Percentiles rank a stretch among this genome's conserved stretches.
These are phyloP conservation scores for Lindgomyces ingoldianus DNA, from an alignment of 495 filamentous ascomycete genomes.

Conservation along the genomic window DNA sequence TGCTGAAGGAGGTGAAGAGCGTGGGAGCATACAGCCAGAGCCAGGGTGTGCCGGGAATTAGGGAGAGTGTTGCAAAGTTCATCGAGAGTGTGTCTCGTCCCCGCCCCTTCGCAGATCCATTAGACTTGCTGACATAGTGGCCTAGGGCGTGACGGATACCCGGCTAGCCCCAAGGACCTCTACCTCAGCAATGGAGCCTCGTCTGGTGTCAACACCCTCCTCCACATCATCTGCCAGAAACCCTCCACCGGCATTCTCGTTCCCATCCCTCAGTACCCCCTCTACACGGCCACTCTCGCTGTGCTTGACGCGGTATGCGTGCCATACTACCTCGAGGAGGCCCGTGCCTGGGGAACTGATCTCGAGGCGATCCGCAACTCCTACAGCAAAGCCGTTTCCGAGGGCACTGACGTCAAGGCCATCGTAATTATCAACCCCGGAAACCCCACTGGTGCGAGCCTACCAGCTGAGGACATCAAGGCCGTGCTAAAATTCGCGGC, in stretches of 20 bases:
- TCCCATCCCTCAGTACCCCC: slow-evolving; percentile 95
- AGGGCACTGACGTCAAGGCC: slow-evolving; percentile 82
- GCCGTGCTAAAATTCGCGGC: slow-evolving; percentile 81
- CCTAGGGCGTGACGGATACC: slow-evolving; percentile 78
- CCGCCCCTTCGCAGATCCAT: background rate
- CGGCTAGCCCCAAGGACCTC: slow-evolving; percentile 73
- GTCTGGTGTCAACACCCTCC: slow-evolving; percentile 87
- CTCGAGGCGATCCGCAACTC: slow-evolving; percentile 69
- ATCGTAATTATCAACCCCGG: slow-evolving; percentile 98
- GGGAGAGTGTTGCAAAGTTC: slow-evolving; percentile 87
- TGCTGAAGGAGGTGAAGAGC: slow-evolving; percentile 80
- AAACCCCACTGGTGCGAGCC: slow-evolving; percentile 90
- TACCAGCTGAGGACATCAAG: slow-evolving; percentile 74
- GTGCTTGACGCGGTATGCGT: slow-evolving; percentile 84
- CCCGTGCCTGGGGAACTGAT: slow-evolving; percentile 82
- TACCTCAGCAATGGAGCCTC: slow-evolving; percentile 91
- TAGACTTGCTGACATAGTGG: slow-evolving; percentile 7
- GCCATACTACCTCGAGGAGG: slow-evolving; percentile 89
- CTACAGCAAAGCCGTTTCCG: slow-evolving; percentile 66
- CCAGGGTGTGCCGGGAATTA: slow-evolving; percentile 79
- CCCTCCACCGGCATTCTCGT: slow-evolving; percentile 84
- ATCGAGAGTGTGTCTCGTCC: slow-evolving; percentile 66
- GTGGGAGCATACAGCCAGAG: slow-evolving; percentile 96
- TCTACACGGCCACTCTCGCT: slow-evolving; percentile 92
- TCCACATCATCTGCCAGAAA: slow-evolving; percentile 81